Percentiles rank a stretch among this genome's conserved stretches.
Evolutionary conservation across 1,284 basidiomycete genomes (phyloP).

Genomic region (Tylopilus microsporus): DNA sequence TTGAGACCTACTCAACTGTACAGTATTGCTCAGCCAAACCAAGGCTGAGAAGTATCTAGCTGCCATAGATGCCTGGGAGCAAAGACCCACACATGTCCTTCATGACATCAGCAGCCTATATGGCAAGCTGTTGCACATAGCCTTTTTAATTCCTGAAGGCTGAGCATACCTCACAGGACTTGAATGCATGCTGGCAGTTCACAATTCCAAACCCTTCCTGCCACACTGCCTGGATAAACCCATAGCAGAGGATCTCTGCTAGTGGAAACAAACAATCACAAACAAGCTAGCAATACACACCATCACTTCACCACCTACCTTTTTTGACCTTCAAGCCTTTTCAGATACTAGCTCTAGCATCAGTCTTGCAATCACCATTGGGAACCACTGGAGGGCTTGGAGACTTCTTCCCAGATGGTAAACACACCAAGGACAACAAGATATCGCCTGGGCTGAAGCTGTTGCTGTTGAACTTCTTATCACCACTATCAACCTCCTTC

Average conservation of each 20-base stretch:
- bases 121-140: conserved; percentile 1
- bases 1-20: no score
- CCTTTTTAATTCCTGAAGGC: neutral
- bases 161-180: conserved; percentile 9
- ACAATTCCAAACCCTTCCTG: neutral
- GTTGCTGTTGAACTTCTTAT: conserved; percentile 26
- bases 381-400: neutral
- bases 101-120: conserved; percentile 3
- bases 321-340: fast-evolving
- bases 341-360: conserved; percentile 7
- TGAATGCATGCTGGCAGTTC: neutral
- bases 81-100: neutral
- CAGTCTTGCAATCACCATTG: neutral
- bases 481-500: neutral
- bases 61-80: no score
- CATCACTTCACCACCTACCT: neutral
- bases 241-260: neutral
- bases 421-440: neutral
- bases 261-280: neutral
- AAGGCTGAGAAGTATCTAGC: no score
- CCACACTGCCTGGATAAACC: neutral
- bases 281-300: neutral
- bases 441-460: conserved; percentile 19
- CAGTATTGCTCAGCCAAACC: no score
- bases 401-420: conserved; percentile 1